Base-by-base conservation (phyloP, 257 asterid species). In the Solanum neorickii region DNA sequence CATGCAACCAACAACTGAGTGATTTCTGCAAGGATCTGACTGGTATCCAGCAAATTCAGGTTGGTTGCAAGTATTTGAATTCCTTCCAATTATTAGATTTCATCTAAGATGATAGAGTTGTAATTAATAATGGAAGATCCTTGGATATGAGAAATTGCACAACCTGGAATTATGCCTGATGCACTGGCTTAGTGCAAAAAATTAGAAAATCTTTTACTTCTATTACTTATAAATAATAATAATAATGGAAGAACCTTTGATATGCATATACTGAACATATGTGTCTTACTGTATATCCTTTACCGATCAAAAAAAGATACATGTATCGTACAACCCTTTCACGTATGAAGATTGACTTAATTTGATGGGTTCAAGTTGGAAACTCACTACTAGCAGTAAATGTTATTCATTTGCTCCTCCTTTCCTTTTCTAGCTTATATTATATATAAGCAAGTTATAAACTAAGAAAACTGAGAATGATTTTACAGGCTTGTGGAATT, bases 1-100 rank as follows among this genome's bases (percentile, higher is more conserved):
- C 98, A 9, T 93, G 92, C 93, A 93, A 95, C 92, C 96, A 91
- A 25, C 91, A 88, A 60, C 89, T 96, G 89, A 94, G 91, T 88
- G 97, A 95, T 88, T 96, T 96, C 94, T 96, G 99, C 93, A 96
- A 94, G 92, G 98, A 93, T 89, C 95, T 96, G 78, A 95, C 99
- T 69, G 99, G 99, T 88, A 96, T 96, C 90, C 96, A 96, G 91
- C 99, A 96, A 92, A 91, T 90, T 88, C 99, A 95, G 98, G 99
- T 95, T 66, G 87, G 59, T 74, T 86, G 85, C 59, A 39, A 62
- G 25, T 25, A 8, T 49, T 65, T 47, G 72, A 33, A 47, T 84
- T 72, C 42, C 60, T 42, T 20, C 23, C 60, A 25, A 70, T 72
- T 47, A 72, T 78, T 46, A 16, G 69, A 86, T 29, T 86, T 31